Conservation (phyloP, 768 basidiomycete genomes). For the Termitomyces sp. region DNA sequence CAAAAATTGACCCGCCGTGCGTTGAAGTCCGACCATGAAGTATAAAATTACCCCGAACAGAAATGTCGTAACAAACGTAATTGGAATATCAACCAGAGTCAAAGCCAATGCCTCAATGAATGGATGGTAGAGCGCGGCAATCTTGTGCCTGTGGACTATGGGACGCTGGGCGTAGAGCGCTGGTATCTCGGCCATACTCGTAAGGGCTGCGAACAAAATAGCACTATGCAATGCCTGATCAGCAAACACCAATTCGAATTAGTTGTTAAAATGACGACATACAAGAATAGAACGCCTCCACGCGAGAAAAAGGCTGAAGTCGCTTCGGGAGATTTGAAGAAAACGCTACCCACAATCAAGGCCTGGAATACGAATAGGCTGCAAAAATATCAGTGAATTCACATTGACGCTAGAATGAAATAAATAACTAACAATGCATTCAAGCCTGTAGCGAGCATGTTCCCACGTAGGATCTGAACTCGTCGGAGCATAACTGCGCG, state of each 20-base stretch:
- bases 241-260: conserved; percentile 4
- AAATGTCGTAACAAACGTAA: conserved; percentile 42
- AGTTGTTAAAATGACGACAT: conserved; percentile 13
- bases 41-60: conserved; percentile 49
- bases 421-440: conserved; percentile 25
- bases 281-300: conserved; percentile 82
- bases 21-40: conserved; percentile 57
- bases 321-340: conserved; percentile 46
- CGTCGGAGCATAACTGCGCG: conserved; percentile 37
- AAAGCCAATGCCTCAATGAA: conserved; percentile 34
- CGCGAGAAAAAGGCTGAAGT: conserved; percentile 68
- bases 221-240: conserved; percentile 5
- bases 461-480: conserved; percentile 38
- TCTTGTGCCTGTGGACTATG: conserved; percentile 50
- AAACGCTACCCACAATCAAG: conserved; percentile 58
- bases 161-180: conserved; percentile 55
- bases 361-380: conserved; percentile 50
- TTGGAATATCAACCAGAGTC: conserved; percentile 57
- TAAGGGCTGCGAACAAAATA: conserved; percentile 4
- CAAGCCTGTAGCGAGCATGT: conserved; percentile 29
- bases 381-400: neutral
- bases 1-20: conserved; percentile 58
- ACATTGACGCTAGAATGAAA: conserved; percentile 7
- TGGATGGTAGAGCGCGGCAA: conserved; percentile 48
- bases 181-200: conserved; percentile 16